These are phyloP conservation scores for Eimeria acervulina DNA, from an alignment of 169 alveolate genomes.

Conservation along the genomic window DNA sequence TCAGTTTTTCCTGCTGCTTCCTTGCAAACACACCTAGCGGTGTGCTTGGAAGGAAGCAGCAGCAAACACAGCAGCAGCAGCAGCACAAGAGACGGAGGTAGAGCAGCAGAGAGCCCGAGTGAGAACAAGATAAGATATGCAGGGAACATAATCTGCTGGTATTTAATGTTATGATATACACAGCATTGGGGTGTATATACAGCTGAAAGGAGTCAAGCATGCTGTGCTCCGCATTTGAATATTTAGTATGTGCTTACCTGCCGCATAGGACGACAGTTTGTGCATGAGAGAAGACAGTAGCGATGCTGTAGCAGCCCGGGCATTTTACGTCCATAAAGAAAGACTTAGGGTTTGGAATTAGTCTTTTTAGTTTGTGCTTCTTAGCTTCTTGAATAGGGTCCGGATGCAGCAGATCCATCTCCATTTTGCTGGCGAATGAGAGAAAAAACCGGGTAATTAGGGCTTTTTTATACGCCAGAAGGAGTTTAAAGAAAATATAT, in stretches of 20 bases:
- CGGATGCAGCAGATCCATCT: conserved; percentile 97
- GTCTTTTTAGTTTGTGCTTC: conserved; percentile 98
- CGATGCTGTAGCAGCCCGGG: conserved; percentile 97
- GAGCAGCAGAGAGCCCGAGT: too few species aligned
- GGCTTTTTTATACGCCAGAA: too few species aligned
- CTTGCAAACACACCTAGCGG: too few species aligned
- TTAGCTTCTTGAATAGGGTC: conserved; percentile 97
- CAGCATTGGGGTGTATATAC: not conserved
- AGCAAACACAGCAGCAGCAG: too few species aligned
- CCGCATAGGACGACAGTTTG: conserved; percentile 96
- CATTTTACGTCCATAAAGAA: conserved; percentile 99
- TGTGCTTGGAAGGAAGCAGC: too few species aligned
- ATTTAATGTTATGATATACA: too few species aligned
- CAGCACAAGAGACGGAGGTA: too few species aligned
- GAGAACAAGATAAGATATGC: too few species aligned
- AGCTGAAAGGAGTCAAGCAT: not conserved
- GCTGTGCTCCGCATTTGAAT: not conserved
- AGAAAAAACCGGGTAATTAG: not conserved
- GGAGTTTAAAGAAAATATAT: too few species aligned
- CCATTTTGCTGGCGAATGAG: conserved; percentile 90
- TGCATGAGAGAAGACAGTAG: conserved; percentile 97
- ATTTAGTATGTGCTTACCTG: conserved; percentile 79
- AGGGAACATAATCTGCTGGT: too few species aligned
- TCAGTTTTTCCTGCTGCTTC: too few species aligned
- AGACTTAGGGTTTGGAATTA: conserved; percentile 98